Base-by-base conservation (phyloP, 371 early-diverging fungal genomes). In the Phascolomyces articulosus region DNA sequence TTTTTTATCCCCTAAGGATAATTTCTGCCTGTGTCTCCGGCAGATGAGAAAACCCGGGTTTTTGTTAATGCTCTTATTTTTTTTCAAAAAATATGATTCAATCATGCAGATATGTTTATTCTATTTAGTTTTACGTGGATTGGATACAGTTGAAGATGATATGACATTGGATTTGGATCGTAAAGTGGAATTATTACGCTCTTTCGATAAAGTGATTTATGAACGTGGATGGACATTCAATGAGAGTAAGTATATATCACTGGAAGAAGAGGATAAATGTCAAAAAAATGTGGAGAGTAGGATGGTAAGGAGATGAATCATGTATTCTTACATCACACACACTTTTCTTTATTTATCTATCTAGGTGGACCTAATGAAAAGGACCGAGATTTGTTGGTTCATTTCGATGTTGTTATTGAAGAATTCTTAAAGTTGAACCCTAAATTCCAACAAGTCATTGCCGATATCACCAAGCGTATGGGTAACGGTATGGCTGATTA, bases 81-180 rank as follows among this genome's bases (percentile, higher is more conserved):
- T n/a, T n/a, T n/a, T n/a, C n/a, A 29, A 55, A 34, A 47, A 28
- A 55, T 40, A n/a, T n/a, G n/a, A n/a, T n/a, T n/a, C n/a, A n/a
- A n/a, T n/a, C 6, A 40, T 57, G 13, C 63, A 90, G 90, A 73
- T 90, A 58, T 94, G 94, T 81, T 70, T 98, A 64, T 97, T 97
- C 73, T 98, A 98, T 77, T 86, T 95, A 38, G 87, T 96, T 41
- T 85, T 98, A 63, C 91, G 99, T 54, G 99, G 95, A 10, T 85
- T 98, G 63, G 99, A 98, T 75, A 98, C 99, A 1, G 86, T 98
- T 62, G 99, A 98, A 82, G 99, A 98, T 80, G 99, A 98, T 70
- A 96, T 98, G 97, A 90, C 95, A 29, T 80, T 98, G 40, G 78
- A 82, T 23, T 74, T 91, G 41, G 87, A 89, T 8, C 85, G 76